A percentile compares a stretch with the other conserved stretches of the same genome.
Conservation (phyloP, 1,139 yeast genomes). For the Debaryomycetaceae sp. region DNA sequence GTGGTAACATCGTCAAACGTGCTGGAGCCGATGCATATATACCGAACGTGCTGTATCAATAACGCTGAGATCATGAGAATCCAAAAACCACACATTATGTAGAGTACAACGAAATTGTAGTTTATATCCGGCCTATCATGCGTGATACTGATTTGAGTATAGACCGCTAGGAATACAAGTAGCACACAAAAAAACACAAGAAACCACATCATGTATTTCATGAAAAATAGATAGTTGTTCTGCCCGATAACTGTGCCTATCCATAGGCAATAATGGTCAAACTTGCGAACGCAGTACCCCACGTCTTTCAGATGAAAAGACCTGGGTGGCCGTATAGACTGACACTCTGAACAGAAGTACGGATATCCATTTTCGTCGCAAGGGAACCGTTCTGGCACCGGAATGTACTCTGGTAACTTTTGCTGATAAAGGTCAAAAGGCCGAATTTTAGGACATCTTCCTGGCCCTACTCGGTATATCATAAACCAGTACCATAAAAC, state of each 20-base stretch:
- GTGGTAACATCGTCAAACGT: slow-evolving; percentile 37
- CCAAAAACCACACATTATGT: slow-evolving; percentile 40
- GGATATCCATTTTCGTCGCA: slow-evolving; percentile 65
- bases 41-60: slow-evolving; percentile 31
- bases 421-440: slow-evolving; percentile 25
- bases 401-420: slow-evolving; percentile 11
- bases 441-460: slow-evolving; percentile 20
- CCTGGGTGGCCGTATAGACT: slow-evolving; percentile 51
- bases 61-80: slow-evolving; percentile 39
- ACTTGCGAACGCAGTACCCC: slow-evolving; percentile 48
- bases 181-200: slow-evolving; percentile 27
- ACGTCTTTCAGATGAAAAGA: slow-evolving; percentile 52
- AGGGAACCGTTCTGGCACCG: slow-evolving; percentile 48
- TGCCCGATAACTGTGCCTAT: slow-evolving; percentile 58
- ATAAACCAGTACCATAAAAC: slow-evolving; percentile 31
- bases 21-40: slow-evolving; percentile 42
- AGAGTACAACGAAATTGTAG: slow-evolving; percentile 45
- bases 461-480: slow-evolving; percentile 32
- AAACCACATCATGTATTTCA: slow-evolving; percentile 44
- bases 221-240: slow-evolving; percentile 49
- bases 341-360: slow-evolving; percentile 53
- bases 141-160: slow-evolving; percentile 22
- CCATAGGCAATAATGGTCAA: slow-evolving; percentile 70
- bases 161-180: slow-evolving; percentile 22
- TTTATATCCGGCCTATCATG: slow-evolving; percentile 28